Percentiles rank a stretch among this genome's conserved stretches.
Evolutionary conservation across 805 yeast genomes (phyloP).

Genomic region (Candida parachauliodes): DNA sequence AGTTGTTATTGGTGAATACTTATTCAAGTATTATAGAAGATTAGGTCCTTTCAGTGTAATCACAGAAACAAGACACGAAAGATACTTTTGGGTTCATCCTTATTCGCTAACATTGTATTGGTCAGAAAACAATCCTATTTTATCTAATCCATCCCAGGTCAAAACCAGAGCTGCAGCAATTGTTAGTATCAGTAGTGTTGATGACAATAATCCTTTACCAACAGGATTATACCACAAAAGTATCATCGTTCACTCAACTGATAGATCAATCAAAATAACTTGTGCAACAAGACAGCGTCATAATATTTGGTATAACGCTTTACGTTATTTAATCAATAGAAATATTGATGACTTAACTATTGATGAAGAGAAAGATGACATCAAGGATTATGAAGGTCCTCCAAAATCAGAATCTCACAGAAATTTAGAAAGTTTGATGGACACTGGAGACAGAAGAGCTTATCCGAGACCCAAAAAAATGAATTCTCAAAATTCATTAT

Average conservation of each 20-base stretch:
- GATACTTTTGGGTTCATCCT: constrained; percentile 97
- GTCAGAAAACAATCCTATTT: constrained; percentile 77
- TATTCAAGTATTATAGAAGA: constrained; percentile 79
- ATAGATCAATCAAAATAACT: constrained; percentile 69
- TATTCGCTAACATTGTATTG: constrained; percentile 87
- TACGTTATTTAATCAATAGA: constrained; percentile 69
- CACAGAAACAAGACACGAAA: constrained; percentile 79
- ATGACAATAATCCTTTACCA: constrained; percentile 83
- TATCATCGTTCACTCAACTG: constrained; percentile 68
- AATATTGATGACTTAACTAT: constrained; percentile 55
- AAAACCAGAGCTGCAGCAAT: constrained; percentile 81
- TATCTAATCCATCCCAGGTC: constrained; percentile 60
- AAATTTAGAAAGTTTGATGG: constrained; percentile 16
- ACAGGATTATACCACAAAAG: constrained; percentile 85
- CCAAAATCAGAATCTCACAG: constrained; percentile 13
- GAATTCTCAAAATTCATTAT: constrained; percentile 6
- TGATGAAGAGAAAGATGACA: constrained; percentile 34
- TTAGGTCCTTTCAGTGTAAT: constrained; percentile 71
- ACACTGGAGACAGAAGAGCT: constrained; percentile 20
- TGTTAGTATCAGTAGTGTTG: constrained; percentile 70
- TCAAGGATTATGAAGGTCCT: constrained; percentile 14
- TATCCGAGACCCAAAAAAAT: constrained; percentile 15
- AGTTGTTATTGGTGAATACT: constrained; percentile 87
- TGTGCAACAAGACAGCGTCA: constrained; percentile 87
- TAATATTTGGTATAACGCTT: constrained; percentile 84